Evolutionary conservation across 495 filamentous ascomycete species (phyloP).

Genomic region (Penicillium steckii): DNA sequence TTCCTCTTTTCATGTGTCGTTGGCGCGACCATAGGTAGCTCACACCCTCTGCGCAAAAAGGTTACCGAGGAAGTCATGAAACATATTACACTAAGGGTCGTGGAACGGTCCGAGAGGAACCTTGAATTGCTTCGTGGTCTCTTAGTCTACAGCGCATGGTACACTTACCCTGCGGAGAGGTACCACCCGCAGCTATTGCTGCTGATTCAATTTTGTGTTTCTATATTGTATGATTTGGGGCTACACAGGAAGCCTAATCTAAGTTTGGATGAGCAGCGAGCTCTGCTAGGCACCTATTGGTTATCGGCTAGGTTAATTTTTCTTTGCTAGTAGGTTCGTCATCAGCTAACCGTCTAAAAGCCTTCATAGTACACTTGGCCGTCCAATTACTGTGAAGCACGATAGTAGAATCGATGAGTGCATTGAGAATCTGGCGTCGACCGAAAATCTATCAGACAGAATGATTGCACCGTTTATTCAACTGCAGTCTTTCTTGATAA

Average conservation of each 20-base stretch:
- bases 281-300: conserved; percentile 23
- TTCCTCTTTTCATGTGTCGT: conserved; percentile 24
- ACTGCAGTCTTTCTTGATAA: conserved; percentile 14
- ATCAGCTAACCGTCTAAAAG: conserved; percentile 11
- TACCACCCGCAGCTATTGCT: conserved; percentile 21
- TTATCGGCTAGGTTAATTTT: conserved; percentile 16
- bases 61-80: conserved; percentile 23
- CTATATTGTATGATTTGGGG: conserved; percentile 20
- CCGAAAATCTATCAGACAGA: conserved; percentile 12
- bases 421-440: conserved; percentile 2
- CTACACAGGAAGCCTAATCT: conserved; percentile 16
- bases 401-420: conserved; percentile 11
- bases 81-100: conserved; percentile 17
- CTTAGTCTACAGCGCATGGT: conserved; percentile 21
- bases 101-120: conserved; percentile 22
- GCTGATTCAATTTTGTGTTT: conserved; percentile 21
- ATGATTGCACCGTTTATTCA: conserved; percentile 18
- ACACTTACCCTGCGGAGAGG: conserved; percentile 21
- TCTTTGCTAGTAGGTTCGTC: conserved; percentile 1
- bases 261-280: conserved; percentile 18
- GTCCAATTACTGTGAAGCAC: conserved; percentile 13
- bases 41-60: conserved; percentile 13
- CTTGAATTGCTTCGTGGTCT: conserved; percentile 23
- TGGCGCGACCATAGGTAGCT: conserved; percentile 17
- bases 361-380: conserved; percentile 7